phyloP scores from a whole-genome alignment of 768 basidiomycete species.

The Calocybe cyanea region DNA sequence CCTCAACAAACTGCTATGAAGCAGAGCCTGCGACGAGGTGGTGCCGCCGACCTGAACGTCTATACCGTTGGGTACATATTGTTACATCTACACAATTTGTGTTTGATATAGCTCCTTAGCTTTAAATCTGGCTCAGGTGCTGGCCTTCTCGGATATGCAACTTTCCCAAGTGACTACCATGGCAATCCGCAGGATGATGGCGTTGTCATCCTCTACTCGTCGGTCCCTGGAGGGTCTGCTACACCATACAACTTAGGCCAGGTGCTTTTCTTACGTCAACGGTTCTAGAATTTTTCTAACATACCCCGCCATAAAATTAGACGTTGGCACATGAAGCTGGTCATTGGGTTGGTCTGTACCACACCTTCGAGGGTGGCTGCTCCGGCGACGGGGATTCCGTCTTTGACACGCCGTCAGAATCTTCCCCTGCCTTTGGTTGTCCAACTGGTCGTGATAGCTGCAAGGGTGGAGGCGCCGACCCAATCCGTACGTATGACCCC shows the following conservation, averaged over 20 bases:
- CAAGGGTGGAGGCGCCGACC: slow-evolving; percentile 37
- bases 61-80: slow-evolving; percentile 45
- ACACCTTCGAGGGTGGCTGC: slow-evolving; percentile 56
- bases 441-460: slow-evolving; percentile 34
- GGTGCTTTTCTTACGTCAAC: slow-evolving; percentile 16
- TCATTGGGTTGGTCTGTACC: slow-evolving; percentile 58
- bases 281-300: slow-evolving; percentile 9
- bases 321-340: slow-evolving; percentile 56
- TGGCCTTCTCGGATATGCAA: slow-evolving; percentile 51
- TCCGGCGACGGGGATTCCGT: slow-evolving; percentile 37
- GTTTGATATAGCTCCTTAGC: slow-evolving; percentile 16
- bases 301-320: slow-evolving; percentile 10
- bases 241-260: slow-evolving; percentile 39
- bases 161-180: slow-evolving; percentile 44
- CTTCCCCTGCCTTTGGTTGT: slow-evolving; percentile 39
- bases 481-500: slow-evolving; percentile 34
- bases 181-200: slow-evolving; percentile 43
- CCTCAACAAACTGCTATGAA: slow-evolving; percentile 47
- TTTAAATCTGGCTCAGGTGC: slow-evolving; percentile 33
- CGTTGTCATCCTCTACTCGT: slow-evolving; percentile 39
- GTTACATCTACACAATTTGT: background rate
- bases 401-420: slow-evolving; percentile 44
- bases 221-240: slow-evolving; percentile 41
- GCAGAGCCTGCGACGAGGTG: slow-evolving; percentile 37
- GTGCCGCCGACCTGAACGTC: slow-evolving; percentile 38